Conservation (phyloP, 176 grass and related monocot genomes). For the Hordeum marinum region DNA sequence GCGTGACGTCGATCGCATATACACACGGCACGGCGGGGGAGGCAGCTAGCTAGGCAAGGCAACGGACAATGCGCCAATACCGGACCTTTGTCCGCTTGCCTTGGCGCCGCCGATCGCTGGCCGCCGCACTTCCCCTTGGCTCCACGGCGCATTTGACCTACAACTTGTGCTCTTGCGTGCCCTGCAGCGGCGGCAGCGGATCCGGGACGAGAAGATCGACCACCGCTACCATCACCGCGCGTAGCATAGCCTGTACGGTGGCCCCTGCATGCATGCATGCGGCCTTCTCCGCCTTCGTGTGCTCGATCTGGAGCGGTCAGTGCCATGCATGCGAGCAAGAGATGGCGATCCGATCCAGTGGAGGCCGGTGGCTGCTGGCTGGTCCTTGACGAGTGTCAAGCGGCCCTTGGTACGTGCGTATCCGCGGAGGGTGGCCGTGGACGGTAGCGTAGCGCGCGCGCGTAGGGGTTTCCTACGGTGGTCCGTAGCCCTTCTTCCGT, state of each 20-base stretch:
- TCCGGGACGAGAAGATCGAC: neutral
- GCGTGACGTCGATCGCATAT: neutral
- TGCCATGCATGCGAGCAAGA: neutral
- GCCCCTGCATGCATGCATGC: neutral
- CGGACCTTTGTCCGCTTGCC: neutral
- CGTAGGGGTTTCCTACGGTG: neutral
- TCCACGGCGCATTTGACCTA: neutral
- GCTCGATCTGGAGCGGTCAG: neutral
- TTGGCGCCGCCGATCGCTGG: neutral
- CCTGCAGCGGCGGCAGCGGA: neutral
- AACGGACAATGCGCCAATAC: neutral
- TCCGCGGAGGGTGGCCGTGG: neutral
- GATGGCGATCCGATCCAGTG: neutral
- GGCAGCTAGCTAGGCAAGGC: neutral
- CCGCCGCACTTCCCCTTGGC: neutral
- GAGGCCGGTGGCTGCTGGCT: neutral
- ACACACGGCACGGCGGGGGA: neutral
- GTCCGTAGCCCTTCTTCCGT: neutral
- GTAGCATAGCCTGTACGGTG: no score
- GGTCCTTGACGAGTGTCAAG: slow-evolving; percentile 2
- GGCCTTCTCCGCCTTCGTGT: neutral
- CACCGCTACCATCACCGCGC: no score
- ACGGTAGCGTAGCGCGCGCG: neutral
- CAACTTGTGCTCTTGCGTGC: neutral
- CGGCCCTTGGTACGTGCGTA: neutral